Evolutionary conservation across 2,329 filamentous ascomycete species (phyloP).

Genomic region (Cladosporium phlei): DNA sequence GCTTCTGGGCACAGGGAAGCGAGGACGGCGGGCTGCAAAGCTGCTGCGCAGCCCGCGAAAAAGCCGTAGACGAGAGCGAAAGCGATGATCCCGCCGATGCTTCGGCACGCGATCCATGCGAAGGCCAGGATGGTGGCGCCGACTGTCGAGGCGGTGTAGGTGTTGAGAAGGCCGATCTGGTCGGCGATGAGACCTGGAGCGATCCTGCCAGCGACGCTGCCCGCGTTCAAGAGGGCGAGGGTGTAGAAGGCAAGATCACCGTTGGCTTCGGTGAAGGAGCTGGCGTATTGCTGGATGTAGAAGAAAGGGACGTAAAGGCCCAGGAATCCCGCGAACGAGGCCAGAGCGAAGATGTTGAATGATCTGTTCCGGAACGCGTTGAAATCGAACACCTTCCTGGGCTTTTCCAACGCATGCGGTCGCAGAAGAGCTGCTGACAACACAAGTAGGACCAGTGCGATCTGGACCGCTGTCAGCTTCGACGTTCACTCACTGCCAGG

Average conservation of each 20-base stretch:
- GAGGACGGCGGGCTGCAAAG: too few relatives aligned
- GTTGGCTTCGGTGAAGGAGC: conserved; percentile 20
- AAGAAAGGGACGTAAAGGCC: conserved; percentile 39
- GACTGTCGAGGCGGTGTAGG: conserved; percentile 37
- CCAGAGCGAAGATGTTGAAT: conserved; percentile 27
- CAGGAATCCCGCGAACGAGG: conserved; percentile 31
- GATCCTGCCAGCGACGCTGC: conserved; percentile 31
- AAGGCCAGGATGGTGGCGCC: conserved; percentile 45
- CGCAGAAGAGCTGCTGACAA: too few relatives aligned
- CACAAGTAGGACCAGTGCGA: too few relatives aligned
- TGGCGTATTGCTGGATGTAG: conserved; percentile 36
- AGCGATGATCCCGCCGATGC: conserved; percentile 28
- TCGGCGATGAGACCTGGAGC: conserved; percentile 50
- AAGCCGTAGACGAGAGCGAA: conserved; percentile 33
- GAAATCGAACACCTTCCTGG: too few relatives aligned
- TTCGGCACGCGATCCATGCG: conserved; percentile 46
- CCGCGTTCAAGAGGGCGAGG: conserved; percentile 33
- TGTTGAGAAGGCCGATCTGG: conserved; percentile 50
- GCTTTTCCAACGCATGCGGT: too few relatives aligned
- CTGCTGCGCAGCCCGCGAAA: conserved; percentile 35
- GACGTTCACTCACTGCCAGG: too few relatives aligned
- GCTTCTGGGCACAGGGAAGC: conserved; percentile 31
- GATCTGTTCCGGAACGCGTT: too few relatives aligned
- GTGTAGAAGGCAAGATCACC: conserved; percentile 33
- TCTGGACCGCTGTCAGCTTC: too few relatives aligned